Evolutionary conservation across 495 filamentous ascomycete species (phyloP).

Genomic region (Neurospora sp.): DNA sequence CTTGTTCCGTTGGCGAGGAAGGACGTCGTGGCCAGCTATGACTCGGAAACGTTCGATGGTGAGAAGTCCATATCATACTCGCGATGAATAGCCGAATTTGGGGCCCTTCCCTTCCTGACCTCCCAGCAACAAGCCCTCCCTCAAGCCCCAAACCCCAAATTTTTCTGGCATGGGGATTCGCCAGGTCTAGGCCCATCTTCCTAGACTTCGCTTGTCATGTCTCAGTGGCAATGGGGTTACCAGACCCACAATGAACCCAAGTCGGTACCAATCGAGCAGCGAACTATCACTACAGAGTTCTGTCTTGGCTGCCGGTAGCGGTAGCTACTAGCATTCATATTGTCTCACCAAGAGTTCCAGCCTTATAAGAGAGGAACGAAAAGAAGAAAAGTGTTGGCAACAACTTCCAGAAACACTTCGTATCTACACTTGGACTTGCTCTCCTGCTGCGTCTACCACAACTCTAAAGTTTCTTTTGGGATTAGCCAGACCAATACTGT

Average conservation of each 20-base stretch:
- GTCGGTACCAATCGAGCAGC: neutral
- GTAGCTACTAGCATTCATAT: neutral
- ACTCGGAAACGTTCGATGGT: neutral
- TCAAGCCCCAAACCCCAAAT: neutral
- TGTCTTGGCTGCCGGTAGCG: neutral
- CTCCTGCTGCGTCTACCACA: neutral
- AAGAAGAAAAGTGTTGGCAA: neutral
- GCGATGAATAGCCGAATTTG: neutral
- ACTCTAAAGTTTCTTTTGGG: neutral
- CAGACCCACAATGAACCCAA: neutral
- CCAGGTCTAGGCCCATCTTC: neutral
- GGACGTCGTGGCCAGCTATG: neutral
- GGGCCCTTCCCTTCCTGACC: neutral
- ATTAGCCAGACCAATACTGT: neutral
- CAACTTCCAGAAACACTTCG: neutral
- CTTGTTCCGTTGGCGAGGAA: neutral
- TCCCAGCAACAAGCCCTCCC: neutral
- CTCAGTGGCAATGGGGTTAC: neutral
- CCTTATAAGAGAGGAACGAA: neutral
- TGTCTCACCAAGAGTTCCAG: neutral
- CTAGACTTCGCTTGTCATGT: neutral
- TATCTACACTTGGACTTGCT: neutral
- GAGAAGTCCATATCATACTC: neutral
- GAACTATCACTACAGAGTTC: neutral
- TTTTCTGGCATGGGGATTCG: neutral